Base-by-base conservation (phyloP, 2,329 filamentous ascomycete genomes). In the Ceratocystis eucalypticola region DNA sequence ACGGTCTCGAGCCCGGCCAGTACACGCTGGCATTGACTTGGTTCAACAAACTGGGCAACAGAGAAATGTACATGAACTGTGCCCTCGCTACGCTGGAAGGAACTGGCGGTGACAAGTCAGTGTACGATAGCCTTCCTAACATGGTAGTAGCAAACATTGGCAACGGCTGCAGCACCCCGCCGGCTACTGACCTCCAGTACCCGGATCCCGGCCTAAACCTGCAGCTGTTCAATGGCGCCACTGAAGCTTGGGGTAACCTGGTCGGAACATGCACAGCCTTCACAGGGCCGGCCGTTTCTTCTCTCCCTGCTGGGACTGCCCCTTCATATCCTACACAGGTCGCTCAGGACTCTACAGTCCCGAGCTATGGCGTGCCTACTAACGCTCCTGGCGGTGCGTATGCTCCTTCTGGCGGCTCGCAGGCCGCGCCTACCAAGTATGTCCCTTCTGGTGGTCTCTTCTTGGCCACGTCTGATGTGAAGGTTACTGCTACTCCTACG, bases 51-150 rank as follows among this genome's bases (percentile, higher is more conserved):
- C 73, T 96, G 8, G 94, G 94, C 2, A 96, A 96, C 78, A 87
- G 92, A 0, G 94, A 97, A 74, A 91, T 96, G 82, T 96, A 97
- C 81, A 96, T 96, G 91, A 95, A 96, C 81, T 99, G 93, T 71
- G 90, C 88, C 0, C 84, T 89, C 0, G 75, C 96, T 61, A 82
- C 80, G 0, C 80, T 97, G 28, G 83, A 83, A 0, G 83, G 83
- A 7, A 70, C 69, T 0, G 76, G 76, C 0, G 82, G 82, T 64
- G 74, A 75, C 55, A 71, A 84, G 66, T 75, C 78, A 1, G 82
- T 82, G 70, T 82, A 87, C 69, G 73, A 83, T 48, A 74, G 76
- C 0, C 86, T 95, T 84, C 88, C 89, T 0, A 76, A 83, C 33
- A 83, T 91, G 75, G 89, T 90, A 69, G 76, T 84, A 10, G 88